phyloP scores from a whole-genome alignment of 2,329 filamentous ascomycete species.

The Pseudocercospora fijiensis region DNA sequence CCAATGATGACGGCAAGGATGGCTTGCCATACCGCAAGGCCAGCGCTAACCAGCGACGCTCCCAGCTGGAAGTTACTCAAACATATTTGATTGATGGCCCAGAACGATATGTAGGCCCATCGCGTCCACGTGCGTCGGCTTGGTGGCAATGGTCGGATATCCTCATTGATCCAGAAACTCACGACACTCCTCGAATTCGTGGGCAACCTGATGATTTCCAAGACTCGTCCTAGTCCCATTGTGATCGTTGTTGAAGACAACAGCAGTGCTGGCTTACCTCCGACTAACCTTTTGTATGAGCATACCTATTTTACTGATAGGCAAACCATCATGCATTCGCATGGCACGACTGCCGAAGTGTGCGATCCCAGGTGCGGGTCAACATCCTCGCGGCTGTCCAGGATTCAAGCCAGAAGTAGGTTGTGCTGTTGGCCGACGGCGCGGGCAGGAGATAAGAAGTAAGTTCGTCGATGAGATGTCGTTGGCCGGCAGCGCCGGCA shows the following conservation, averaged over 20 bases:
- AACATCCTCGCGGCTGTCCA: background rate
- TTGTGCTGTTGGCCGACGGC: background rate
- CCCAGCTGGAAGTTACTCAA: conserved; percentile 41
- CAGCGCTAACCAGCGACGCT: conserved; percentile 40
- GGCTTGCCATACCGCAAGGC: conserved; percentile 46
- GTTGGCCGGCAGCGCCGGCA: background rate
- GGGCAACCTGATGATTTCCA: conserved; percentile 28
- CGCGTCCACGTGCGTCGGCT: conserved; percentile 41
- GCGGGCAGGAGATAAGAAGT: background rate
- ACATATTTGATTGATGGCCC: conserved; percentile 44
- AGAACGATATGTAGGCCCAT: conserved; percentile 43
- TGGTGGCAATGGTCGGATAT: conserved; percentile 44
- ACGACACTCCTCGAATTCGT: conserved; percentile 30
- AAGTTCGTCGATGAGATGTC: background rate
- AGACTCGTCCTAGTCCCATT: conserved; percentile 11
- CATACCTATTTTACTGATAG: background rate
- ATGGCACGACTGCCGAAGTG: background rate
- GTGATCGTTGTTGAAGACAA: background rate
- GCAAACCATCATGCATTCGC: background rate
- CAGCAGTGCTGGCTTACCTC: background rate
- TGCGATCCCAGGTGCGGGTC: background rate
- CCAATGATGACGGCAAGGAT: conserved; percentile 44
- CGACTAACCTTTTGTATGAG: background rate
- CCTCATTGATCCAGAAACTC: conserved; percentile 43
- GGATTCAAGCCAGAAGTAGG: background rate